Conservation (phyloP, 495 filamentous ascomycete genomes). For the Talaromyces borbonicus region DNA sequence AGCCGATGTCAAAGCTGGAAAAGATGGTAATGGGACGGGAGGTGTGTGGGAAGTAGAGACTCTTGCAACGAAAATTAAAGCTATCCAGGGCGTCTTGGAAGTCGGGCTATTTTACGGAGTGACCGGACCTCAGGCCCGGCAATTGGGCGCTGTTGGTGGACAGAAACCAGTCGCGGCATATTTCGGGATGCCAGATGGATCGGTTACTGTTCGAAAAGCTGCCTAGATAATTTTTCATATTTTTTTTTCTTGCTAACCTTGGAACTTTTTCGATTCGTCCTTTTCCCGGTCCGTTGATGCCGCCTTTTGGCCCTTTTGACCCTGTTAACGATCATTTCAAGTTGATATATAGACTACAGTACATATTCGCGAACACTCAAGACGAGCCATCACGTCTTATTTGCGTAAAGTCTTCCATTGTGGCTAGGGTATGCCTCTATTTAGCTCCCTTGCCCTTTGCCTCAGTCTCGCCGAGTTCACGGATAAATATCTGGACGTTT, state of each 20-base stretch:
- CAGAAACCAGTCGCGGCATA: slow-evolving; percentile 91
- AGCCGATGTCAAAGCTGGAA: slow-evolving; percentile 41
- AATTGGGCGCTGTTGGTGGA: slow-evolving; percentile 52
- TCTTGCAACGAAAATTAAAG: slow-evolving; percentile 62
- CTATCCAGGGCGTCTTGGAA: slow-evolving; percentile 79
- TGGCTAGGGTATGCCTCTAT: no score
- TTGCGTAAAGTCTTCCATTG: no score
- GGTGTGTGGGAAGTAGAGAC: slow-evolving; percentile 70
- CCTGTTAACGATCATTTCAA: no score
- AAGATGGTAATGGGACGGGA: slow-evolving; percentile 39
- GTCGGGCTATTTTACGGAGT: slow-evolving; percentile 81
- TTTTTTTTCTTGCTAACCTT: neutral
- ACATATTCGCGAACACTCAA: neutral
- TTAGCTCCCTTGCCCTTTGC: slow-evolving; percentile 76
- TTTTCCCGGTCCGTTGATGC: no score
- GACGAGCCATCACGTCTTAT: no score
- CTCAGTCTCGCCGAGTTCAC: slow-evolving; percentile 78
- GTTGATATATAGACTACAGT: no score
- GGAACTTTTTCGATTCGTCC: neutral
- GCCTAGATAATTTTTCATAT: slow-evolving; percentile 10
- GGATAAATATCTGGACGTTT: slow-evolving; percentile 67
- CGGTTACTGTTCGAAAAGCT: slow-evolving; percentile 44
- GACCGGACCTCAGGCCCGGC: slow-evolving; percentile 58
- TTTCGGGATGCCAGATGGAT: slow-evolving; percentile 82
- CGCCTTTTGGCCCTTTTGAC: no score